Evolutionary conservation across 305 asterid genomes (phyloP).

Genomic region (Coffea humblotiana): DNA sequence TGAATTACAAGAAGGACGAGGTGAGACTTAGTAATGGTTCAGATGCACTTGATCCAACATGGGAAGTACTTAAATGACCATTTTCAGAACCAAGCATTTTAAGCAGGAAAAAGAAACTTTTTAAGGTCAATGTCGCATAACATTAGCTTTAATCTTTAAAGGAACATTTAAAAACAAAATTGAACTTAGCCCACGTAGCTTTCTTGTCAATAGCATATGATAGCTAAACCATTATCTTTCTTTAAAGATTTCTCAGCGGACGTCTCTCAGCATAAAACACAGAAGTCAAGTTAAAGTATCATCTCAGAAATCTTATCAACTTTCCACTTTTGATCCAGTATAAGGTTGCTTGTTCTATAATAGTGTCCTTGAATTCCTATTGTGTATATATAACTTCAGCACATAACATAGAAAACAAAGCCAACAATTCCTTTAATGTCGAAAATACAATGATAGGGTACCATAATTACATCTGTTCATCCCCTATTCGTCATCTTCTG

Average conservation of each 20-base stretch:
- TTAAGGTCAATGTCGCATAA: not conserved
- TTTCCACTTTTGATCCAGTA: slow-evolving; percentile 22
- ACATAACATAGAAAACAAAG: slow-evolving; percentile 9
- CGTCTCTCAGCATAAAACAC: slow-evolving; percentile 29
- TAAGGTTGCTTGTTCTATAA: slow-evolving; percentile 14
- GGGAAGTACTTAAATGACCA: not conserved
- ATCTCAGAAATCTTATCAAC: slow-evolving; percentile 18
- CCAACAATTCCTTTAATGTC: slow-evolving; percentile 14
- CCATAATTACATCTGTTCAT: slow-evolving; percentile 20
- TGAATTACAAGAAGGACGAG: not conserved
- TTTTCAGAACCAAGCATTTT: slow-evolving; percentile 1
- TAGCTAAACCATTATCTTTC: slow-evolving; percentile 39
- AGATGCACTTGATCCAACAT: slow-evolving; percentile 7
- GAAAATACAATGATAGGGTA: slow-evolving; percentile 31
- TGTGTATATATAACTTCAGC: not conserved
- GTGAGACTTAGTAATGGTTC: not conserved
- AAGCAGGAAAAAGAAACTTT: not conserved
- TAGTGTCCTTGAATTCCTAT: slow-evolving; percentile 4
- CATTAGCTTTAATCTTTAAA: too few species aligned
- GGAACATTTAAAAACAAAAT: not conserved
- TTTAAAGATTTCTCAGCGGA: slow-evolving; percentile 50
- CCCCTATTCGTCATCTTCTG: slow-evolving; percentile 28
- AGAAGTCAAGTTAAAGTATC: slow-evolving; percentile 70
- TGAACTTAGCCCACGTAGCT: slow-evolving; percentile 11
- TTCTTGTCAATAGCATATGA: slow-evolving; percentile 28